Percentiles rank a stretch among this genome's conserved stretches.
Evolutionary conservation across 768 basidiomycete species (phyloP).

Genomic region (Lenzites betulinus): DNA sequence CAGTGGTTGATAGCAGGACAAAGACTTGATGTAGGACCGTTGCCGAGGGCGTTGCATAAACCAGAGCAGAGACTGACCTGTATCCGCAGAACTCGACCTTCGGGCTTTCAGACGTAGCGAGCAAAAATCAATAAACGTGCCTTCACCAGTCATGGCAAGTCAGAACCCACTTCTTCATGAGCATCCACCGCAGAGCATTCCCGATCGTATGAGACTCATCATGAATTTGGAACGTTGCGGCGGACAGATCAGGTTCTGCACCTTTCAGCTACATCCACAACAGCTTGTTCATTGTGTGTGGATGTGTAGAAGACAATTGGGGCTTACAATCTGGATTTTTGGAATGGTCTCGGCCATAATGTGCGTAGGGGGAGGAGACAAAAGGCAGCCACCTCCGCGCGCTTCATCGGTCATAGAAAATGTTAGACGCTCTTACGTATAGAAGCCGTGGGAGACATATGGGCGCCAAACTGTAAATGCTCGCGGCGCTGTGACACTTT

Average conservation of each 20-base stretch:
- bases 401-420: too few relatives aligned
- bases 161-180: constrained; percentile 92
- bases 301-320: constrained; percentile 2
- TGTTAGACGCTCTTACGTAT: too few relatives aligned
- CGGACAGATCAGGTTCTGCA: constrained; percentile 76
- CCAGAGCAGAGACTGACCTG: constrained; percentile 53
- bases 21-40: constrained; percentile 4
- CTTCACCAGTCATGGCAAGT: not conserved
- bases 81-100: constrained; percentile 99
- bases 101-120: constrained; percentile 53
- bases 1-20: not conserved
- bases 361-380: constrained; percentile 4
- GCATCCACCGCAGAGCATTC: constrained; percentile 94
- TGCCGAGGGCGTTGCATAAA: not conserved
- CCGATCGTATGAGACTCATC: constrained; percentile 97
- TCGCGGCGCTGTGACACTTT: too few relatives aligned
- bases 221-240: constrained; percentile 88
- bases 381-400: not conserved
- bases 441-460: too few relatives aligned
- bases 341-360: constrained; percentile 7
- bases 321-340: constrained; percentile 15
- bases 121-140: too few relatives aligned
- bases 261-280: constrained; percentile 68
- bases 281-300: not conserved
- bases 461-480: not conserved